phyloP scores from a whole-genome alignment of 306 rosid genomes.

The Acacia acuminata region DNA sequence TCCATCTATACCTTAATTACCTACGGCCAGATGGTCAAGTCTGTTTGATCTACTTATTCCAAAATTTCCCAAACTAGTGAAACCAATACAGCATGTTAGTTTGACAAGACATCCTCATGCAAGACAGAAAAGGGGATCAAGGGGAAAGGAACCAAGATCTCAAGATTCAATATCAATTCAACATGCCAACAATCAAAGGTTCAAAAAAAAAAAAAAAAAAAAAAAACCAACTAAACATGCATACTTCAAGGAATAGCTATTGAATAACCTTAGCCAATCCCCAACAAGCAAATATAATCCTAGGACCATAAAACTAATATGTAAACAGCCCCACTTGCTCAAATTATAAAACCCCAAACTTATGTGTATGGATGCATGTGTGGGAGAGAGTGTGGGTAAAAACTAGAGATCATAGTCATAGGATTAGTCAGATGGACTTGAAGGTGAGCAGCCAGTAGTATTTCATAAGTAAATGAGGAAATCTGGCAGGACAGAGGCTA shows the following conservation, averaged over 20 bases:
- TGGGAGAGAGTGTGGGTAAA: neutral
- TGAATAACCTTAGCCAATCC: neutral
- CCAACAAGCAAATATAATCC: neutral
- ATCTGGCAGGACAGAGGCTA: conserved; percentile 8
- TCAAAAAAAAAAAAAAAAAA: neutral
- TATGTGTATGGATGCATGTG: neutral
- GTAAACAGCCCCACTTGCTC: neutral
- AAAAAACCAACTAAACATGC: neutral
- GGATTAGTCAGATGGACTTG: conserved; percentile 29
- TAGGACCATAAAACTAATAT: neutral
- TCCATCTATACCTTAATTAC: conserved; percentile 15
- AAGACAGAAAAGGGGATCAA: neutral
- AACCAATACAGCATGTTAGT: neutral
- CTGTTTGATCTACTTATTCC: neutral
- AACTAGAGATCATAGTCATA: conserved; percentile 3
- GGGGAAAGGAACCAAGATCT: conserved; percentile 12
- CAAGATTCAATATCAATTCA: neutral
- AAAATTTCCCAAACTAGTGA: conserved; percentile 23
- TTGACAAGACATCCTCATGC: conserved; percentile 7
- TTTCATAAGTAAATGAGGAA: conserved; percentile 1
- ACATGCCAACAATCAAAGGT: neutral
- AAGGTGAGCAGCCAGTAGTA: conserved; percentile 17
- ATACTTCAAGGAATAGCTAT: neutral
- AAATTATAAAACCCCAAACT: neutral
- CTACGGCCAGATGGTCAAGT: neutral